Conservation (phyloP, 2,329 filamentous ascomycete genomes). For the Plenodomus tracheiphilus region DNA sequence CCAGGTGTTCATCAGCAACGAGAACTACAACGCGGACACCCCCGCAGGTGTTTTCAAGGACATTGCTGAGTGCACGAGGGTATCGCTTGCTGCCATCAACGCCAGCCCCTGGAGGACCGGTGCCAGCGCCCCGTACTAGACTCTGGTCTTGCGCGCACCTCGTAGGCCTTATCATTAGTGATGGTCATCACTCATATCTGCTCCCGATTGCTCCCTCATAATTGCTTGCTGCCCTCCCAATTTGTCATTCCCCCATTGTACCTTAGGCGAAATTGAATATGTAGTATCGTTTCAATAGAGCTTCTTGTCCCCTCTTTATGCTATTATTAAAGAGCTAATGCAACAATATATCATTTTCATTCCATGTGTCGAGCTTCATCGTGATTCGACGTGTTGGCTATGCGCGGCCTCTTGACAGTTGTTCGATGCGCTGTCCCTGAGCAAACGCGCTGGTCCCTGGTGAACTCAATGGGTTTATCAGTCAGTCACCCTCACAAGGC, state of each 20-base stretch:
- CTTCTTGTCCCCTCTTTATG: not conserved
- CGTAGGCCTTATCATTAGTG: not conserved
- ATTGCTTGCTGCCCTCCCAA: constrained; percentile 9
- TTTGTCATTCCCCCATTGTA: constrained; percentile 12
- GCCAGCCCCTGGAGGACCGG: constrained; percentile 17
- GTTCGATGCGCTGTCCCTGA: too few relatives aligned
- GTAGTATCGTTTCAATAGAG: not conserved
- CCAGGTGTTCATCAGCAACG: constrained; percentile 32
- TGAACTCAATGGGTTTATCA: too few relatives aligned
- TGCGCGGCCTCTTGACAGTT: too few relatives aligned
- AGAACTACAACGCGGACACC: constrained; percentile 19
- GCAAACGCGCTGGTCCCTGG: too few relatives aligned
- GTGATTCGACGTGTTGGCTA: too few relatives aligned
- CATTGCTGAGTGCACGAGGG: constrained; percentile 1
- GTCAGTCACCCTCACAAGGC: too few relatives aligned
- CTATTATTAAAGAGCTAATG: not conserved
- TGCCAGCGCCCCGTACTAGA: not conserved
- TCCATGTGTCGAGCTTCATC: too few relatives aligned
- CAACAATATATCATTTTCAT: not conserved
- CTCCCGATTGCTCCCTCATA: constrained; percentile 14
- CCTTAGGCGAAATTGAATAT: constrained; percentile 18
- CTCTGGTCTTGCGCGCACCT: too few relatives aligned
- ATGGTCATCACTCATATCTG: not conserved
- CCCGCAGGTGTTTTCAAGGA: constrained; percentile 20
- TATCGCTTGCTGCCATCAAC: constrained; percentile 22